Evolutionary conservation across 768 basidiomycete genomes (phyloP), one percentile per base, ranked within the genome.

Genomic region (Phylloporus sp.): DNA sequence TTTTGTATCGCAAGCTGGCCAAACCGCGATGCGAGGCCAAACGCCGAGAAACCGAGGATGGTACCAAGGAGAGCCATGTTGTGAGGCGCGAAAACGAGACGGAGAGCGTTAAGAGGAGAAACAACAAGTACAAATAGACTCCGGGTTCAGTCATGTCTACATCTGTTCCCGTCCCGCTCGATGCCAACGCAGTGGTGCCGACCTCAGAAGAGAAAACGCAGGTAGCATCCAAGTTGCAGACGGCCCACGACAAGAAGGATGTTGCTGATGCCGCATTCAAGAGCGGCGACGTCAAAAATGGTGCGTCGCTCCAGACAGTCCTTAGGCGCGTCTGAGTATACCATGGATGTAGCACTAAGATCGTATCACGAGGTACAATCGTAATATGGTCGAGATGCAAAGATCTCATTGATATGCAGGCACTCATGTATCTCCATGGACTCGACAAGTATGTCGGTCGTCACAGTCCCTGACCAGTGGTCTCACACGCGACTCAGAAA

Each of bases 1-100:
- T 77, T 82, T 67, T 90, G 85, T 59, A 96, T 86, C 44, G 84
- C 86, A 20, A 96, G 81, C 69, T 94, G 91, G 57, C 88, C 90
- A 50, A 91, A 73, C 49, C 93, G 78, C 17, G 84, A 82, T 18
- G 83, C 82, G 48, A 96, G 83, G 34, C 92, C 92, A 61, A 91
- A 84, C 46, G 77, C 66, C 3, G 88, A 86, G 68, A 89, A 89
- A 33, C 88, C 87, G 61, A 89, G 64, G 52, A 90, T 68, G 61
- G 79, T 87, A 40, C 79, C 69, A 46, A 86, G 70, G 60, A 89
- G 69, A 33, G 84, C 62, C 82, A 14, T 4, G 17, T 28, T 38
- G 44, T 13, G 20, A 32, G 18, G 18, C n/a, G 21, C 31, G 32
- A 40, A 35, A n/a, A 35, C 38, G 37, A 48, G 41, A 46, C 46